Conservation (phyloP, 148 eudicot genomes). For the Rhododendron williamsianum region DNA sequence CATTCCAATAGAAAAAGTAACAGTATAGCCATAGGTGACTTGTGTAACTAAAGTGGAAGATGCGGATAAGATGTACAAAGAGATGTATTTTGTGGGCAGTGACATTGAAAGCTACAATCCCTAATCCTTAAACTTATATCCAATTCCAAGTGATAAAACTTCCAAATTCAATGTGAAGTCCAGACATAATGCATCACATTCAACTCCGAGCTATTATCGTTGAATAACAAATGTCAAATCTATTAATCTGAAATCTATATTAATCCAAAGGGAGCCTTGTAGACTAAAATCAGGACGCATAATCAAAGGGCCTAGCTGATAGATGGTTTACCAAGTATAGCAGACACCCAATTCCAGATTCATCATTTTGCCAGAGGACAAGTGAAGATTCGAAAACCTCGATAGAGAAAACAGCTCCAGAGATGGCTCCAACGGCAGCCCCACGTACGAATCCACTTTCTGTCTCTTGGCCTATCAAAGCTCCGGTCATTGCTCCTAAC, state of each 20-base stretch:
- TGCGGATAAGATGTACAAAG: neutral
- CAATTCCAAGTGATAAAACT: neutral
- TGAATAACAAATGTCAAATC: neutral
- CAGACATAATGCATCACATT: neutral
- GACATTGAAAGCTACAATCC: neutral
- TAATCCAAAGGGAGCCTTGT: neutral
- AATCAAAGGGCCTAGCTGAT: neutral
- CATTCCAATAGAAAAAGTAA: neutral
- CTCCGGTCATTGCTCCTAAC: slow-evolving; percentile 89
- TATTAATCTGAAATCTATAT: neutral
- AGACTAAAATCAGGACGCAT: neutral
- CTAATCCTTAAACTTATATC: neutral
- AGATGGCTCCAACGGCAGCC: slow-evolving; percentile 97
- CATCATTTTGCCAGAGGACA: slow-evolving; percentile 87
- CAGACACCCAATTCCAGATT: slow-evolving; percentile 85
- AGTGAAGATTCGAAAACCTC: slow-evolving; percentile 95
- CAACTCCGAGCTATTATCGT: neutral
- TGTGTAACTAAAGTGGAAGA: neutral
- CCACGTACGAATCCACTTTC: slow-evolving; percentile 96
- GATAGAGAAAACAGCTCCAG: slow-evolving; percentile 98
- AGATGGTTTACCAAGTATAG: slow-evolving; percentile 65
- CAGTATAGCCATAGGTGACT: neutral
- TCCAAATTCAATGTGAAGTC: neutral
- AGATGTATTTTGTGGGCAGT: neutral
- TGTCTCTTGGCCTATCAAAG: slow-evolving; percentile 94